Evolutionary conservation across 2,329 filamentous ascomycete genomes (phyloP).

Genomic region (Trichophyton equinum): DNA sequence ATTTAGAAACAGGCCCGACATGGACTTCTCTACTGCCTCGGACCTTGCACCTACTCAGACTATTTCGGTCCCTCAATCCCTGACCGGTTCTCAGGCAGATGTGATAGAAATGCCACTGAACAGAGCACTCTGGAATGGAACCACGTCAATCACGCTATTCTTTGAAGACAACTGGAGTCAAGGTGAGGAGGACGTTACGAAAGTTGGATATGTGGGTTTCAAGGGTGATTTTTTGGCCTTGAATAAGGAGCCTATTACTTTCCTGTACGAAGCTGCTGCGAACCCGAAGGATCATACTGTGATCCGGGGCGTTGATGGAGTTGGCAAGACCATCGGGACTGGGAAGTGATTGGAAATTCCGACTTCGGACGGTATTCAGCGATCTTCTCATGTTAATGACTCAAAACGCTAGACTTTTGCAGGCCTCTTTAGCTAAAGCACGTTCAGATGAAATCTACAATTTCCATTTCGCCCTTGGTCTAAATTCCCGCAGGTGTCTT

Average conservation of each 20-base stretch:
- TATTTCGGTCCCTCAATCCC: slow-evolving; percentile 63
- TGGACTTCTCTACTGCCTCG: slow-evolving; percentile 70
- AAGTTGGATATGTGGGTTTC: slow-evolving; percentile 75
- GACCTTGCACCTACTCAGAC: slow-evolving; percentile 60
- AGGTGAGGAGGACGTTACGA: slow-evolving; percentile 67
- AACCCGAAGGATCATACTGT: slow-evolving; percentile 72
- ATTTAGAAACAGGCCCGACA: slow-evolving; percentile 71
- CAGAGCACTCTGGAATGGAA: slow-evolving; percentile 75
- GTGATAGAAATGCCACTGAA: slow-evolving; percentile 80
- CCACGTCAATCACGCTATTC: slow-evolving; percentile 72
- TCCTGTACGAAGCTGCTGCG: slow-evolving; percentile 85
- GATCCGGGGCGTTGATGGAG: slow-evolving; percentile 32
- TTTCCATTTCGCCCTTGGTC: too few species aligned
- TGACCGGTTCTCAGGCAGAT: slow-evolving; percentile 39
- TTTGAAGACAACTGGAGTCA: slow-evolving; percentile 81
- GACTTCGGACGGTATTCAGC: neutral
- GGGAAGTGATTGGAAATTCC: neutral
- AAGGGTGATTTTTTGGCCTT: slow-evolving; percentile 87
- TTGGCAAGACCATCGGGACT: slow-evolving; percentile 29
- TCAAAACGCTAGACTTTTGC: too few species aligned
- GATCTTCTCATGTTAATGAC: too few species aligned
- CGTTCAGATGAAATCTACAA: too few species aligned
- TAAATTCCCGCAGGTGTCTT: too few species aligned
- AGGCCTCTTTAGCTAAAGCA: too few species aligned
- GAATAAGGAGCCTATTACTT: slow-evolving; percentile 68